phyloP scores from a whole-genome alignment of 1,139 yeast species.

The Suhomyces terraborum region DNA sequence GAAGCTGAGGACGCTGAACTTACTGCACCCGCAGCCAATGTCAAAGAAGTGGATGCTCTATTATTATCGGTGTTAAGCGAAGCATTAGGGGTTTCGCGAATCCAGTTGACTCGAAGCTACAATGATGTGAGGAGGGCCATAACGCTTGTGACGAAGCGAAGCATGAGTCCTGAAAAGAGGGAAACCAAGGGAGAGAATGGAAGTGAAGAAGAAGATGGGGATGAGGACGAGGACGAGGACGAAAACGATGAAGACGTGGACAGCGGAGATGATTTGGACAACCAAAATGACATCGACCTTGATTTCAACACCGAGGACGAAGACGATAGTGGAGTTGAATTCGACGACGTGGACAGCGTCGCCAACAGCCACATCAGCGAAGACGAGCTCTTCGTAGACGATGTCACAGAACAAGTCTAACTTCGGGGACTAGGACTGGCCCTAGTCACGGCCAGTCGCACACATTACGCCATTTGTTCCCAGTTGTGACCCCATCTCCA shows the following conservation, averaged over 20 bases:
- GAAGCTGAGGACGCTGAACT: neutral
- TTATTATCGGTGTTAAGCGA: conserved; percentile 4
- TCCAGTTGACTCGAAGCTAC: conserved; percentile 5
- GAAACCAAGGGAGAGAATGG: neutral
- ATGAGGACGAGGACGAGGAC: neutral
- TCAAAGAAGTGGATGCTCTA: neutral
- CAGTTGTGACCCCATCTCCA: neutral
- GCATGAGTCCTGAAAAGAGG: neutral
- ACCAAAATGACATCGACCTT: too few species aligned
- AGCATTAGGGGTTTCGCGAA: conserved; percentile 4
- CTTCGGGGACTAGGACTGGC: too few species aligned
- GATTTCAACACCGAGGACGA: too few species aligned
- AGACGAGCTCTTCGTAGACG: neutral
- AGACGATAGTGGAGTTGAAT: neutral
- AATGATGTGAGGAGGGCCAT: conserved; percentile 2
- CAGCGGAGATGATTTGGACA: too few species aligned
- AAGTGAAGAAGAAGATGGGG: neutral
- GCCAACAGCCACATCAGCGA: neutral
- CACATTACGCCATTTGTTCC: neutral
- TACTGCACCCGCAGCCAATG: neutral
- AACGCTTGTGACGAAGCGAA: neutral
- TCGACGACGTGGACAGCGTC: neutral
- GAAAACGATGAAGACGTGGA: neutral
- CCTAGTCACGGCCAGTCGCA: too few species aligned
- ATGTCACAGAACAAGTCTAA: too few species aligned